Base-by-base conservation (phyloP, 805 yeast species). In the Wickerhamiella occidentalis region DNA sequence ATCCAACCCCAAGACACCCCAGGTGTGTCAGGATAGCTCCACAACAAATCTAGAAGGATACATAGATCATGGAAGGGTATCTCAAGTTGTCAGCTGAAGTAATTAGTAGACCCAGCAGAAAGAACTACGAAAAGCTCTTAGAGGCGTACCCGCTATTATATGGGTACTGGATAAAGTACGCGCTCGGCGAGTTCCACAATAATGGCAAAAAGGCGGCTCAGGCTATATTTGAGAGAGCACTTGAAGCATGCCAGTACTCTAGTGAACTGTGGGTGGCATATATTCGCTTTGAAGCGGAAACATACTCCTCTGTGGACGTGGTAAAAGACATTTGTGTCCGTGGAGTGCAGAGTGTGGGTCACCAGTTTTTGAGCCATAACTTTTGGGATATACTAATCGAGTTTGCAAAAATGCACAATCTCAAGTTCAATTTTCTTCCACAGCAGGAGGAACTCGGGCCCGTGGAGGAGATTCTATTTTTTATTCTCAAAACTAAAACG, bases 351-450 rank as follows among this genome's bases (percentile, higher is more conserved):
- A 53, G 64, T 12, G 72, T 82, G 40, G 96, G 96, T 0, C 56
- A 65, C 29, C 84, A 87, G 52, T 92, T 85, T 64, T 67, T 80
- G 53, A 73, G 94, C 1, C 94, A 87, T 61, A 70, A 78, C 0
- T 66, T 88, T 45, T 90, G 96, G 97, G 94, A 87, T 61, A 70
- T 74, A 48, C 80, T 77, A 53, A 64, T 90, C 21, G 80, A 74
- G 36, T 82, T 78, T 67, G 82, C 78, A 56, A 62, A 68, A n/a
- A 64, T 67, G 22, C 63, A 64, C 13, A 59, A 62, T 21, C 17
- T 30, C 19, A 17, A 37, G n/a, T 18, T n/a, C n/a, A 37, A 19
- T 2, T 13, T 23, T 6, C 4, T 11, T 5, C 43, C 25, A 18
- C n/a, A 35, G 17, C 22, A 18, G n/a, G 17, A 21, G 12, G 43